Evolutionary conservation across 305 asterid genomes (phyloP).

Genomic region (Caryopteris hybrid): DNA sequence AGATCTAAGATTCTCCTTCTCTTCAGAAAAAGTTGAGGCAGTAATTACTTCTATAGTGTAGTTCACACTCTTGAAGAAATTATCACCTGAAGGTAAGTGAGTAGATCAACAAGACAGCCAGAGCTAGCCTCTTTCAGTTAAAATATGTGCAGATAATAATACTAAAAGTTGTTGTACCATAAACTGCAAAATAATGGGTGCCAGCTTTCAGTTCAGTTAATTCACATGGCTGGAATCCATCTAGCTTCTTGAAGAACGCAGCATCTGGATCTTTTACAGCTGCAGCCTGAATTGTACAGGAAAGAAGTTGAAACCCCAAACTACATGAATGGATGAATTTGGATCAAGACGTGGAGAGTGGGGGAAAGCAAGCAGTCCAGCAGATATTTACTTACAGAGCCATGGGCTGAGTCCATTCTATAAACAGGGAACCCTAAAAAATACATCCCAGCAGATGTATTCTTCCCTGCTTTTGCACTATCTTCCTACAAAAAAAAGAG

Average conservation of each 20-base stretch:
- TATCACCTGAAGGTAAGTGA: conserved; percentile 62
- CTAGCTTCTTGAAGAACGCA: conserved; percentile 88
- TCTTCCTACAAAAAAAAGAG: conserved; percentile 62
- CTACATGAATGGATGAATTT: background rate
- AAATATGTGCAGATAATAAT: conserved; percentile 7
- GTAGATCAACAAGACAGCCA: conserved; percentile 18
- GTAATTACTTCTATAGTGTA: conserved; percentile 84
- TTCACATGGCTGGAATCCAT: conserved; percentile 97
- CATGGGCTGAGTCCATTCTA: conserved; percentile 70
- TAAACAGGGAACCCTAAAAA: conserved; percentile 94
- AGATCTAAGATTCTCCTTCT: conserved; percentile 72
- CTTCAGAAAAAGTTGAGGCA: conserved; percentile 66
- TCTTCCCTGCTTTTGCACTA: conserved; percentile 78
- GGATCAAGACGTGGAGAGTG: background rate
- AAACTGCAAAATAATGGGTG: conserved; percentile 84
- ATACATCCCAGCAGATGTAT: conserved; percentile 90
- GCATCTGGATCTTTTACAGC: conserved; percentile 86
- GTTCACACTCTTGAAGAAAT: conserved; percentile 81
- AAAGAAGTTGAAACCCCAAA: conserved; percentile 15
- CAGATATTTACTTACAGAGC: conserved; percentile 51
- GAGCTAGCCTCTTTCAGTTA: conserved; percentile 8
- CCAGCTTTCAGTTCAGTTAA: conserved; percentile 83
- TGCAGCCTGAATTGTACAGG: conserved; percentile 40
- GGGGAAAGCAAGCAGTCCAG: background rate
- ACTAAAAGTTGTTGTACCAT: conserved; percentile 49